A percentile compares a stretch with the other conserved stretches of the same genome.
Evolutionary conservation across 805 yeast species (phyloP).

Genomic region (Suhomyces sp.): DNA sequence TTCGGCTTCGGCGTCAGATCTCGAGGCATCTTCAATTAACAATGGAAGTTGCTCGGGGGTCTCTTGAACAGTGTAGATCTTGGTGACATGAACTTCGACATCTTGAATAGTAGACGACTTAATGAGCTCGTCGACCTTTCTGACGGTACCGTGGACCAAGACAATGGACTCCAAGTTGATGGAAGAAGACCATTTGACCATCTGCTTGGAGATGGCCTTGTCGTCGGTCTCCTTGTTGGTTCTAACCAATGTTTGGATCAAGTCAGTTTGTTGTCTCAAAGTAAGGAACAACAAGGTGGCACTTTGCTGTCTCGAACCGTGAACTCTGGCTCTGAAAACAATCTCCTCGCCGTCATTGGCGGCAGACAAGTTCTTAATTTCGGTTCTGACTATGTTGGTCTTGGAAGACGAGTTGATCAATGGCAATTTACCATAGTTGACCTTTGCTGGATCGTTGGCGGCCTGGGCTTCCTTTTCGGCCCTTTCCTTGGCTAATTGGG

Average conservation of each 20-base stretch:
- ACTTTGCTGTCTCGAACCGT: conserved; percentile 91
- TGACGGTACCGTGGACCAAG: conserved; percentile 79
- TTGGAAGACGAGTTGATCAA: conserved; percentile 73
- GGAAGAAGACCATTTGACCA: conserved; percentile 93
- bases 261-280: conserved; percentile 82
- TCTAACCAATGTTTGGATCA: conserved; percentile 82
- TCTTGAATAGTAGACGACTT: conserved; percentile 90
- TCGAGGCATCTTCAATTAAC: conserved; percentile 91
- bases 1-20: conserved; percentile 93
- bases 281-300: conserved; percentile 90
- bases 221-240: conserved; percentile 58
- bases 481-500: conserved; percentile 79
- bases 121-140: conserved; percentile 80
- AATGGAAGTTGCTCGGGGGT: conserved; percentile 93
- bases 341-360: conserved; percentile 73
- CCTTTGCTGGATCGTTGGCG: conserved; percentile 84
- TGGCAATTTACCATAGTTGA: conserved; percentile 85
- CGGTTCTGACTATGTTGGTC: conserved; percentile 62
- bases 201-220: conserved; percentile 71
- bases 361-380: conserved; percentile 54
- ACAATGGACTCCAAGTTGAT: conserved; percentile 89
- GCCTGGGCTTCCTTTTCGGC: conserved; percentile 68
- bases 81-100: conserved; percentile 74
- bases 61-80: conserved; percentile 74
- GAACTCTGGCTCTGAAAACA: conserved; percentile 89